A percentile compares a stretch with the other conserved stretches of the same genome.
These are phyloP conservation scores for Suhomyces vadensis DNA, from an alignment of 805 yeast species.

Conservation along the genomic window DNA sequence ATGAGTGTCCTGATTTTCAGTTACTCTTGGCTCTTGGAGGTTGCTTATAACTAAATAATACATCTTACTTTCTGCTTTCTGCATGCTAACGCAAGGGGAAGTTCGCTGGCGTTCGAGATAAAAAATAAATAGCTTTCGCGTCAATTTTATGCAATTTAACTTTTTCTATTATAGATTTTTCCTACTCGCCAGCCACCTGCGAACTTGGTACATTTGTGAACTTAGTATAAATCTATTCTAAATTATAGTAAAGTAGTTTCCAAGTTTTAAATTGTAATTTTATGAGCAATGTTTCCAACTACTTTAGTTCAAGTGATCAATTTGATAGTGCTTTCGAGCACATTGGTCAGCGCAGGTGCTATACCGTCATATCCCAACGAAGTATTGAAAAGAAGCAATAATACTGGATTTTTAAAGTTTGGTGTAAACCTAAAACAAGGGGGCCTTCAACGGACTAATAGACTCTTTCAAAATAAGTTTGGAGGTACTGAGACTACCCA, in stretches of 20 bases:
- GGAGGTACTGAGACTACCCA: background rate
- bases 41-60: background rate
- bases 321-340: background rate
- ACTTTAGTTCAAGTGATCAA: background rate
- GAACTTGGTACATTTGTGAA: no score
- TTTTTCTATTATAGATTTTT: background rate
- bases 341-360: background rate
- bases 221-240: no score
- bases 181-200: background rate
- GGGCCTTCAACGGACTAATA: background rate
- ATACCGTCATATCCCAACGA: background rate
- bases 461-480: background rate
- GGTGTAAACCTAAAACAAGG: background rate
- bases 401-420: background rate
- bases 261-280: background rate
- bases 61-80: background rate
- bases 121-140: background rate
- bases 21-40: no score
- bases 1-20: no score
- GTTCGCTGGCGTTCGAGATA: background rate
- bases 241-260: no score
- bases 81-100: slow-evolving; percentile 2
- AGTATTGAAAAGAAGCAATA: background rate
- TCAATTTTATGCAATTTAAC: background rate
- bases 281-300: background rate